Evolutionary conservation across 2,329 filamentous ascomycete genomes (phyloP), one percentile per base, ranked within the genome.

Genomic region (Coniochaeta sp.): DNA sequence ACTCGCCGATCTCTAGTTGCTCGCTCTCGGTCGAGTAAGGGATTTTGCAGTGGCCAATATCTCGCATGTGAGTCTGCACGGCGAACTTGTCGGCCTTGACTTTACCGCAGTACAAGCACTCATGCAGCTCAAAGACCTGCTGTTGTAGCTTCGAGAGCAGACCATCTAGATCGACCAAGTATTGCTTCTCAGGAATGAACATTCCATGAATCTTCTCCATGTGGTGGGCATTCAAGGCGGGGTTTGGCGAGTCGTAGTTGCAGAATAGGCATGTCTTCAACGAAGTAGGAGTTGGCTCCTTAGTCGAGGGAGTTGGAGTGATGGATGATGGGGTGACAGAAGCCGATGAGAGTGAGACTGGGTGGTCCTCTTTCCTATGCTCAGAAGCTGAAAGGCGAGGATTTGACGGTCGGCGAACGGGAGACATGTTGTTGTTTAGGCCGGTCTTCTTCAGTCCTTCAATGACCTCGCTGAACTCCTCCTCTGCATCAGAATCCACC

Each of bases 31-130:
- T 89, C 58, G 88, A 87, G 73, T 93, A 99, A 0, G 91, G 93
- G 67, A 99, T 96, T 83, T 93, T 96, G 82, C 93, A 98, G 75
- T 99, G 95, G 0, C 91, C 89, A 71, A 92, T 93, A 72, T 99
- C 95, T 52, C 91, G 88, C 95, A 99, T 99, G 73, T 99, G 95
- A 0, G 93, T 97, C 71, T 97, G 93, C 28, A 93, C 86, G 19
- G 90, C 93, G 61, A 88, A 86, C 0, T 89, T 81, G 14, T 88
- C 93, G 64, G 88, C 85, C 71, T 95, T 90, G 50, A 88, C 74
- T 73, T 95, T 96, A 71, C 90, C 88, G 72, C 95, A 99, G 71
- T 88, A 92, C 55, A 99, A 74, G 72, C 95, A 99, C 73, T 96
- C 88, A 70, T 91, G 86, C 63, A 88, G 85, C 62, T 91, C 84